Evolutionary conservation across 2,329 filamentous ascomycete species (phyloP).

Genomic region (Elsinoe ampelina): DNA sequence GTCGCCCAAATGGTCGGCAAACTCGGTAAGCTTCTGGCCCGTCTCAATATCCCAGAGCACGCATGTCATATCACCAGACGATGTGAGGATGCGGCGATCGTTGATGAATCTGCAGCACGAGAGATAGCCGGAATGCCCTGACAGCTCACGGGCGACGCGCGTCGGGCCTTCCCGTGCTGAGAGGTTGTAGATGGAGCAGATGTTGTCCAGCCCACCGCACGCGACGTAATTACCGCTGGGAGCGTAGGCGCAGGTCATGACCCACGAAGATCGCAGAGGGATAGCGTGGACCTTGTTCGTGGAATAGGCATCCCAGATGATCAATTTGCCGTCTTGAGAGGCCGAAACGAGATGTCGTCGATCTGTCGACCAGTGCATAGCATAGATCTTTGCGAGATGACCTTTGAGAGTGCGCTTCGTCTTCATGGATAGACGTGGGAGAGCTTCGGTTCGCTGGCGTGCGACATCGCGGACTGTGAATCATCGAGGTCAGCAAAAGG

Average conservation of each 20-base stretch:
- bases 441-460: constrained; percentile 80
- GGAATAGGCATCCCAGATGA: constrained; percentile 99
- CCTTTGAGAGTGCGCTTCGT: constrained; percentile 94
- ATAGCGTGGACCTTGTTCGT: constrained; percentile 99
- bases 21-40: constrained; percentile 93
- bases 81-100: constrained; percentile 93
- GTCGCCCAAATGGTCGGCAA: constrained; percentile 94
- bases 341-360: constrained; percentile 93
- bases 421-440: constrained; percentile 94
- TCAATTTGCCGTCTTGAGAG: constrained; percentile 97
- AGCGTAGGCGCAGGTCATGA: constrained; percentile 99
- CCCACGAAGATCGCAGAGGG: constrained; percentile 93
- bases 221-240: constrained; percentile 97
- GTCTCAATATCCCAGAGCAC: constrained; percentile 99
- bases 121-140: constrained; percentile 92
- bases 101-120: constrained; percentile 99
- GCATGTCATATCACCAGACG: constrained; percentile 98
- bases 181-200: constrained; percentile 98
- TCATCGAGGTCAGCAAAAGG: not conserved
- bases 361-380: constrained; percentile 99
- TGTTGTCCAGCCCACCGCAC: constrained; percentile 97
- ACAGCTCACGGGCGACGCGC: constrained; percentile 87
- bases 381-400: constrained; percentile 98
- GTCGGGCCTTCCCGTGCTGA: constrained; percentile 96
- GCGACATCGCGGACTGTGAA: constrained; percentile 78